Evolutionary conservation across 1,139 yeast genomes (phyloP).

Genomic region (Suhomyces chickasaworum): DNA sequence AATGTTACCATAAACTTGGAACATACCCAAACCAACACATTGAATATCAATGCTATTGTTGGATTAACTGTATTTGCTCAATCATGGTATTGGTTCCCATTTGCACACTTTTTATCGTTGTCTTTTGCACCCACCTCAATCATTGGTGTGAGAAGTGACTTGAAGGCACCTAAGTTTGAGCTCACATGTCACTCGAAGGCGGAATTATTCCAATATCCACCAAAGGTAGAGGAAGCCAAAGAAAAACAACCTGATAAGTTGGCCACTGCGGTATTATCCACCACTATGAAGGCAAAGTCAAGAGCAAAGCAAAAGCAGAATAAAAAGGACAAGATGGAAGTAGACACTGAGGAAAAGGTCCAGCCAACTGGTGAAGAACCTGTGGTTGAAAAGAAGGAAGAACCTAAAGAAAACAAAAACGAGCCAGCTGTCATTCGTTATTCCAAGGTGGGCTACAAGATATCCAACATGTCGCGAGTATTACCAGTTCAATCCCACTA

Average conservation of each 20-base stretch:
- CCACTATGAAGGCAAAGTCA: constrained; percentile 90
- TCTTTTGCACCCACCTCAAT: constrained; percentile 93
- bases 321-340: constrained; percentile 46
- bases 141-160: constrained; percentile 82
- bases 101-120: constrained; percentile 87
- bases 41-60: constrained; percentile 87
- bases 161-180: constrained; percentile 83
- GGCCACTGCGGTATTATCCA: constrained; percentile 90
- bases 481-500: constrained; percentile 88
- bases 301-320: constrained; percentile 73
- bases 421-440: constrained; percentile 43
- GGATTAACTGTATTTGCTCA: constrained; percentile 90
- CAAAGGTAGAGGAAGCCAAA: constrained; percentile 77
- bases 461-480: constrained; percentile 82
- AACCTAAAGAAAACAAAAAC: constrained; percentile 27
- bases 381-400: constrained; percentile 20
- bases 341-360: constrained; percentile 23
- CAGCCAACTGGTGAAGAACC: constrained; percentile 21
- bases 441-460: constrained; percentile 62
- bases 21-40: constrained; percentile 85
- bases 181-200: constrained; percentile 81
- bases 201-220: constrained; percentile 85
- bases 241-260: constrained; percentile 87
- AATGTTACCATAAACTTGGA: constrained; percentile 94
- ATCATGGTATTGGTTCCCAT: constrained; percentile 99